Percentiles rank a stretch among this genome's conserved stretches.
These are phyloP conservation scores for Oryza brachyantha DNA, from an alignment of 176 grass and related monocot genomes.

Conservation along the genomic window DNA sequence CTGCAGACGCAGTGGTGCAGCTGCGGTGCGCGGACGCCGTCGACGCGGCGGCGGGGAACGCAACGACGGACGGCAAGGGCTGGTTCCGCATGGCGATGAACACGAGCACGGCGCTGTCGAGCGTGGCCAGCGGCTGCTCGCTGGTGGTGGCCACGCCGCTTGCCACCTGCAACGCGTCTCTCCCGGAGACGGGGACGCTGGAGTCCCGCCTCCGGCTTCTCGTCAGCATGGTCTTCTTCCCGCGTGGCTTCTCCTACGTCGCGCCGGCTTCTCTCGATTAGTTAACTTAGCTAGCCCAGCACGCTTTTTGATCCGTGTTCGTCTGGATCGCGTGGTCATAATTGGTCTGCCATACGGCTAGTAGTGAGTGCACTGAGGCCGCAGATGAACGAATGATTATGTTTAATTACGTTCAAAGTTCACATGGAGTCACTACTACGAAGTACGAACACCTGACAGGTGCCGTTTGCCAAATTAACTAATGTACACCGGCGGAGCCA, in stretches of 20 bases:
- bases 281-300: too few relatives aligned
- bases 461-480: too few relatives aligned
- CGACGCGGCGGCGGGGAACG: neutral
- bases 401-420: too few relatives aligned
- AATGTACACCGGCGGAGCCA: too few relatives aligned
- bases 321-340: neutral
- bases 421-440: too few relatives aligned
- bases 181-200: slow-evolving; percentile 5
- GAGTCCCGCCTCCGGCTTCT: neutral
- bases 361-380: too few relatives aligned
- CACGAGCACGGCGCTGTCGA: slow-evolving; percentile 7
- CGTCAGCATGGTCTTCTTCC: slow-evolving; percentile 29
- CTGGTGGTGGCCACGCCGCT: slow-evolving; percentile 32
- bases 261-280: neutral
- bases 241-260: slow-evolving; percentile 29
- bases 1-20: slow-evolving; percentile 28
- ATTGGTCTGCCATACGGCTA: neutral
- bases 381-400: too few relatives aligned
- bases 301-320: too few relatives aligned
- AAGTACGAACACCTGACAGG: too few relatives aligned
- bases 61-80: slow-evolving; percentile 30
- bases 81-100: slow-evolving; percentile 31
- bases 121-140: neutral
- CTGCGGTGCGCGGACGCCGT: slow-evolving; percentile 8
- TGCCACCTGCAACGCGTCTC: slow-evolving; percentile 12